phyloP scores from a whole-genome alignment of 169 alveolate genomes.

The Eimeria maxima region DNA sequence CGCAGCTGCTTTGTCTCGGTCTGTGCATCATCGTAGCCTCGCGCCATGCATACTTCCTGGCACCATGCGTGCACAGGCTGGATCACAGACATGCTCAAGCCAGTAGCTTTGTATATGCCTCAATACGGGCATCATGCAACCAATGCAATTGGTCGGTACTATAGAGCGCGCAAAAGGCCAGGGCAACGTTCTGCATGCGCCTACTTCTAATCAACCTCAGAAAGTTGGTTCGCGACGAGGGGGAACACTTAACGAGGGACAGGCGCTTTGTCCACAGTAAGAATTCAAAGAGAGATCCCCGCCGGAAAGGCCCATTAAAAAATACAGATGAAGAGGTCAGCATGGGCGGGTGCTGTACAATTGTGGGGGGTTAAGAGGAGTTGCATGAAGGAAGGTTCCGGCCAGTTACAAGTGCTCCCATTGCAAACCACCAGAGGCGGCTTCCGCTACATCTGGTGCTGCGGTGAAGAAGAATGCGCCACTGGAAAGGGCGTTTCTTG shows the following conservation, averaged over 20 bases:
- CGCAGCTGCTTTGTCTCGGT: not conserved
- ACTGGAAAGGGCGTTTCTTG: not conserved
- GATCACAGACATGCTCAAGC: not conserved
- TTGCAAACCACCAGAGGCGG: not conserved
- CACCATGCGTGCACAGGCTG: not conserved
- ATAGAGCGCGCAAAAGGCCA: not conserved
- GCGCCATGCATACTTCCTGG: not conserved
- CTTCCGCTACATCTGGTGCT: not conserved
- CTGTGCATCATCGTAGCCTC: not conserved
- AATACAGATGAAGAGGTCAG: not conserved
- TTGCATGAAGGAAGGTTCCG: not conserved
- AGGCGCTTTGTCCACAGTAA: not conserved
- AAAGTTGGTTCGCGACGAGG: not conserved
- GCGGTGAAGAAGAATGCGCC: not conserved
- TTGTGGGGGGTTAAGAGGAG: not conserved
- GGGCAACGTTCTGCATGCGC: not conserved
- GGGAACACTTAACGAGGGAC: not conserved
- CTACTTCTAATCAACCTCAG: not conserved
- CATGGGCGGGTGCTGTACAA: not conserved
- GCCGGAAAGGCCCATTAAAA: not conserved
- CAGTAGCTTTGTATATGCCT: not conserved
- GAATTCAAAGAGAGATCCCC: not conserved
- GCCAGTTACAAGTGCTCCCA: not conserved
- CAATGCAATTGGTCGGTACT: not conserved
- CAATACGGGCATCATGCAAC: not conserved